Conservation (phyloP, 371 early-diverging fungal genomes). For the Mucor piriformis region DNA sequence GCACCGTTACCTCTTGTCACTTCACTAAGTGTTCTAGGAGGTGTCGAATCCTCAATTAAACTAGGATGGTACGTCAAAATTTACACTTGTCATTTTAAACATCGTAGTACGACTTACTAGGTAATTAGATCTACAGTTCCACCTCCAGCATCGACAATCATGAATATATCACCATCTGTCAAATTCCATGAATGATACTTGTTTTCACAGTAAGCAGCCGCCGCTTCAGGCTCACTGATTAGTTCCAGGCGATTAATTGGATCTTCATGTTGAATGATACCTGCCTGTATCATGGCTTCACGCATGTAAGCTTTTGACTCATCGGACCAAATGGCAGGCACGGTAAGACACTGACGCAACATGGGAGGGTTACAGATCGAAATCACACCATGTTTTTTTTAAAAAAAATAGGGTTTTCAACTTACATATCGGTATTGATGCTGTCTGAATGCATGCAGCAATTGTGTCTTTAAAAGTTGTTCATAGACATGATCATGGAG, state of each 20-base stretch:
- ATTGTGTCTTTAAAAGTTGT: conserved; percentile 50
- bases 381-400: no score
- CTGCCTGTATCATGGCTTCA: conserved; percentile 47
- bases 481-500: conserved; percentile 58
- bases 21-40: conserved; percentile 48
- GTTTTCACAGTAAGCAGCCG: conserved; percentile 54
- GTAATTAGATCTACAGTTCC: conserved; percentile 42
- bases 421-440: conserved; percentile 50
- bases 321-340: conserved; percentile 59
- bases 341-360: conserved; percentile 53
- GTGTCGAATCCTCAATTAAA: conserved; percentile 6
- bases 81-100: no score
- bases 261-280: conserved; percentile 40
- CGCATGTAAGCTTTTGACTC: conserved; percentile 52
- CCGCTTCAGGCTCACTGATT: conserved; percentile 55
- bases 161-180: conserved; percentile 49
- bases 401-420: background rate
- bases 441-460: conserved; percentile 32
- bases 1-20: conserved; percentile 63
- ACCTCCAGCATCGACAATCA: conserved; percentile 59
- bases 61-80: no score
- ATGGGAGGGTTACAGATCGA: background rate
- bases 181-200: conserved; percentile 47
- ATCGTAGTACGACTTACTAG: conserved; percentile 21
- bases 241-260: conserved; percentile 45